Percentiles rank a stretch among this genome's conserved stretches.
phyloP scores from a whole-genome alignment of 768 basidiomycete species.

The Termitomyces sp. region DNA sequence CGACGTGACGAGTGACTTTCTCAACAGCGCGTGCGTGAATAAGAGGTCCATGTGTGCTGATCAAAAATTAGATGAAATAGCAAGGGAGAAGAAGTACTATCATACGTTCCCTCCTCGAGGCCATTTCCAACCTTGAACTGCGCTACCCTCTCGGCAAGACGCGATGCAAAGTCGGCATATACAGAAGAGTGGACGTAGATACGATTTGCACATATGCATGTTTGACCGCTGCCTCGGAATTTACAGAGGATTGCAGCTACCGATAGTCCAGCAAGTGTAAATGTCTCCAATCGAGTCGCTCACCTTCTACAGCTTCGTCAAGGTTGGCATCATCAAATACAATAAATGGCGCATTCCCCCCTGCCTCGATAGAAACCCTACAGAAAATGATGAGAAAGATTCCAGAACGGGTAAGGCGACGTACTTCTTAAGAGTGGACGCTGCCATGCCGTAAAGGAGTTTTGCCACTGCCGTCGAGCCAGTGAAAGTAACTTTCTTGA shows the following conservation, averaged over 20 bases:
- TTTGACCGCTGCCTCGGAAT: constrained; percentile 79
- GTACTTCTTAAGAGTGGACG: constrained; percentile 80
- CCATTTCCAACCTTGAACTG: constrained; percentile 87
- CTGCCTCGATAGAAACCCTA: constrained; percentile 75
- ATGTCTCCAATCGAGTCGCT: constrained; percentile 3
- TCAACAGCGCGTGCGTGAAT: constrained; percentile 82
- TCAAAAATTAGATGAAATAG: background rate
- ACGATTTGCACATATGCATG: constrained; percentile 84
- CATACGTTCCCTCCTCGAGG: constrained; percentile 69
- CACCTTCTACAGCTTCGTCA: constrained; percentile 84
- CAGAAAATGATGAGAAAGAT: constrained; percentile 1
- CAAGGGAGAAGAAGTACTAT: background rate
- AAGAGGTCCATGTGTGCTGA: constrained; percentile 82
- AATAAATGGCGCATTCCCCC: constrained; percentile 95
- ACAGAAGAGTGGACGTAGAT: constrained; percentile 90
- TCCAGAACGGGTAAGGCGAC: constrained; percentile 11
- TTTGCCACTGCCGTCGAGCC: constrained; percentile 83
- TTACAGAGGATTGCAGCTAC: constrained; percentile 70
- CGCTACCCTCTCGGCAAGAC: constrained; percentile 78
- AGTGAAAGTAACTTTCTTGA: constrained; percentile 91
- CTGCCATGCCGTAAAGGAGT: constrained; percentile 62
- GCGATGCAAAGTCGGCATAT: constrained; percentile 89
- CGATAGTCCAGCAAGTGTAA: background rate
- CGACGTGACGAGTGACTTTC: constrained; percentile 82
- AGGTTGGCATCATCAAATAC: constrained; percentile 96